Evolutionary conservation across 495 filamentous ascomycete genomes (phyloP).

Genomic region (Staphylotrichum longicolle): DNA sequence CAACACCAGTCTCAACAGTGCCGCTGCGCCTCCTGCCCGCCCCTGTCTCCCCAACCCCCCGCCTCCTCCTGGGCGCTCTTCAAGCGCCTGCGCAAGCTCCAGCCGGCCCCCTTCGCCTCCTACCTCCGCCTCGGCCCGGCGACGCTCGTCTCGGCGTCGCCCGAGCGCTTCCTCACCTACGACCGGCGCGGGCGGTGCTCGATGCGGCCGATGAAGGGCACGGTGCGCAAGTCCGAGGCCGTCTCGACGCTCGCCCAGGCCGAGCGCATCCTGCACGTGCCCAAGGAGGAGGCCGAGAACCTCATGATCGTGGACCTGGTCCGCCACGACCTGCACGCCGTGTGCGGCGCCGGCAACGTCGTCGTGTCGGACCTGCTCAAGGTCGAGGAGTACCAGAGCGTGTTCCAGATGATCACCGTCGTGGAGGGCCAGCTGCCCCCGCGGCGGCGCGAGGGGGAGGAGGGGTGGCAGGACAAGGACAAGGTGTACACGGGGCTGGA

Average conservation of each 20-base stretch:
- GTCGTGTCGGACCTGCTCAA: constrained; percentile 64
- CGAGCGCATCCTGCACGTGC: constrained; percentile 63
- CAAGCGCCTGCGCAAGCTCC: constrained; percentile 63
- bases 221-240: constrained; percentile 66
- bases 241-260: constrained; percentile 63
- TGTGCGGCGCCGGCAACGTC: constrained; percentile 70
- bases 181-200: constrained; percentile 54
- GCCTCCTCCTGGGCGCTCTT: constrained; percentile 65
- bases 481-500: constrained; percentile 60
- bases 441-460: constrained; percentile 13
- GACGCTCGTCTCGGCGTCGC: constrained; percentile 80
- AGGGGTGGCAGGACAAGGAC: not conserved
- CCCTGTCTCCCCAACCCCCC: not conserved
- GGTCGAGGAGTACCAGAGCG: constrained; percentile 85
- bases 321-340: constrained; percentile 82
- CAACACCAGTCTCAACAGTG: not conserved
- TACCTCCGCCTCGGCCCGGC: constrained; percentile 68
- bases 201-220: constrained; percentile 92
- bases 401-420: constrained; percentile 87
- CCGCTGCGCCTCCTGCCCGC: constrained; percentile 5
- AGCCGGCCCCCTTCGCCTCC: constrained; percentile 84
- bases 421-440: constrained; percentile 65
- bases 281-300: constrained; percentile 93
- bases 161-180: constrained; percentile 87
- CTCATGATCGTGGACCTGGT: constrained; percentile 98